Conservation (phyloP, 805 yeast species). For the Soucietia sequanensis region DNA sequence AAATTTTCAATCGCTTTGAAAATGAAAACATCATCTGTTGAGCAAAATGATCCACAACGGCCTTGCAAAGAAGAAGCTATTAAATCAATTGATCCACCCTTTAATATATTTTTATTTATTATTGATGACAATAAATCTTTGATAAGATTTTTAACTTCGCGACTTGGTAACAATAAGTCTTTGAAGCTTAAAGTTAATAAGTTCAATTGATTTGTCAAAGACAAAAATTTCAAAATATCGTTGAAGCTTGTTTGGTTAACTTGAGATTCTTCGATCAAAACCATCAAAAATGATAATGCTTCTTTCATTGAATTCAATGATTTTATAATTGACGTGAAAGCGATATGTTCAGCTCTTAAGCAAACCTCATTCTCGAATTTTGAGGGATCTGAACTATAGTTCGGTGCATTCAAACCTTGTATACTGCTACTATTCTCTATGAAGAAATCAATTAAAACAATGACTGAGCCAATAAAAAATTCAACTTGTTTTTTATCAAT, state of each 20-base stretch:
- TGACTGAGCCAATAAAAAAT: conserved; percentile 66
- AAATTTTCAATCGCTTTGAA: conserved; percentile 92
- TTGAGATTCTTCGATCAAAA: conserved; percentile 71
- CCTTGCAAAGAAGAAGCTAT: conserved; percentile 87
- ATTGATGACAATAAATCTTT: conserved; percentile 87
- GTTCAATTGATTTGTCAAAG: conserved; percentile 65
- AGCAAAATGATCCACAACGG: conserved; percentile 92
- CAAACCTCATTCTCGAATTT: conserved; percentile 63
- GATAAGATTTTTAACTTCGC: conserved; percentile 60
- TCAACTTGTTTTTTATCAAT: conserved; percentile 55
- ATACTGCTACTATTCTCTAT: conserved; percentile 60
- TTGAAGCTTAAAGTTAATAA: conserved; percentile 66
- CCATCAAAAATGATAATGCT: conserved; percentile 83
- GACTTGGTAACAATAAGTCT: conserved; percentile 73
- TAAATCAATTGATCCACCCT: conserved; percentile 91
- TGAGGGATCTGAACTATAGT: conserved; percentile 48
- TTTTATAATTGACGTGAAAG: conserved; percentile 73
- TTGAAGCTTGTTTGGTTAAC: conserved; percentile 45
- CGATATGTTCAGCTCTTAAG: conserved; percentile 87
- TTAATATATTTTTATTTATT: conserved; percentile 80
- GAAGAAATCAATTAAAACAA: conserved; percentile 69
- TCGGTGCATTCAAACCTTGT: conserved; percentile 61
- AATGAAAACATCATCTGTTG: conserved; percentile 88
- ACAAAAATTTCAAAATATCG: conserved; percentile 67
- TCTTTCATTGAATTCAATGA: conserved; percentile 79